These are phyloP conservation scores for Yarrowia phangngaensis DNA, from an alignment of 805 yeast species.

Conservation along the genomic window DNA sequence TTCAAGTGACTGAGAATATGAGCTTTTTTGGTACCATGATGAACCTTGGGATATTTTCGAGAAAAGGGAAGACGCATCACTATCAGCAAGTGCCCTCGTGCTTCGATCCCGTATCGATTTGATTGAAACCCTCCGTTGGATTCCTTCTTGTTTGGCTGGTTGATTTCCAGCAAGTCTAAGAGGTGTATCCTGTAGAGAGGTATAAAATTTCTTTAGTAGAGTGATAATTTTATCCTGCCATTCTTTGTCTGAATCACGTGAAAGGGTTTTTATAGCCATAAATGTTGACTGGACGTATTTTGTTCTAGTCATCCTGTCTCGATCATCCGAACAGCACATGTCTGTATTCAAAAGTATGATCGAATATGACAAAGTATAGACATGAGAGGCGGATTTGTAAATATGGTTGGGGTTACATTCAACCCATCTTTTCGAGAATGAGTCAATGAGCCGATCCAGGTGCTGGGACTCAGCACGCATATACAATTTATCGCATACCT, in stretches of 20 bases:
- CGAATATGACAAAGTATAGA: conserved; percentile 69
- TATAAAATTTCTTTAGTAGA: conserved; percentile 31
- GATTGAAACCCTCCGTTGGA: conserved; percentile 3
- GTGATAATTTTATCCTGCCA: conserved; percentile 31
- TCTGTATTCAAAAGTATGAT: conserved; percentile 73
- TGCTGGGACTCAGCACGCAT: conserved; percentile 80
- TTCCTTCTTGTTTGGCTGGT: not conserved
- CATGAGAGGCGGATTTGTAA: conserved; percentile 51
- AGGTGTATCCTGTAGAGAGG: conserved; percentile 33
- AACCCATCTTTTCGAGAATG: conserved; percentile 63
- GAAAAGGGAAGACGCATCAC: conserved; percentile 11
- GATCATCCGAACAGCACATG: conserved; percentile 51
- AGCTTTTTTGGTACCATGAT: conserved; percentile 11
- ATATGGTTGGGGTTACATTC: conserved; percentile 47
- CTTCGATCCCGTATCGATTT: conserved; percentile 7
- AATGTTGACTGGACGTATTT: conserved; percentile 34
- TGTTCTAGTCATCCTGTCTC: conserved; percentile 41
- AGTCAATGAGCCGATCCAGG: conserved; percentile 66
- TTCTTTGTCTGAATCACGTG: conserved; percentile 27
- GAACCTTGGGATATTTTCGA: conserved; percentile 14
- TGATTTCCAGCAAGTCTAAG: conserved; percentile 28
- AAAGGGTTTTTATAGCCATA: conserved; percentile 27
- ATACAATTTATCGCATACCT: conserved; percentile 59
- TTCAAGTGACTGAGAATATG: conserved; percentile 7
- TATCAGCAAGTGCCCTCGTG: not conserved